Conservation (phyloP, 1,139 yeast genomes). For the Wickerhamomyces sp. region DNA sequence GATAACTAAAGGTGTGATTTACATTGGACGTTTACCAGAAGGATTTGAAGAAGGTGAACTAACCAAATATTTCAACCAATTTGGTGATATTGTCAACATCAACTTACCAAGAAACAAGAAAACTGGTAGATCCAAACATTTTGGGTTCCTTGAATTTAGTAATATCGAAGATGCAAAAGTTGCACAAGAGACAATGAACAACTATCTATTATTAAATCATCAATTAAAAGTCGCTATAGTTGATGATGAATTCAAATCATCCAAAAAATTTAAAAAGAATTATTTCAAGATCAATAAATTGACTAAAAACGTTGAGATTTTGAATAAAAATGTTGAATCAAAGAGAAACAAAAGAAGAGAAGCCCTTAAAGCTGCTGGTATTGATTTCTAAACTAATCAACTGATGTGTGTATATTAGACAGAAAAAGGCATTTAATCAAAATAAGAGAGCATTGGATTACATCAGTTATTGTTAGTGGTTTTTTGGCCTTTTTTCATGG, state of each 20-base stretch:
- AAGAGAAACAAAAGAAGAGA: constrained; percentile 28
- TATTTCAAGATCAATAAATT: constrained; percentile 41
- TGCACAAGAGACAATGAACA: constrained; percentile 95
- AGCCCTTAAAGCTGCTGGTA: constrained; percentile 20
- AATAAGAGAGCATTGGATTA: too few species aligned
- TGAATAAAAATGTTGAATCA: constrained; percentile 26
- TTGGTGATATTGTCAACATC: constrained; percentile 75
- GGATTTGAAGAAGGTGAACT: constrained; percentile 83
- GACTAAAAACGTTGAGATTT: constrained; percentile 34
- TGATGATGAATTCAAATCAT: constrained; percentile 51
- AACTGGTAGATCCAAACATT: constrained; percentile 90
- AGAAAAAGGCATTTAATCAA: too few species aligned
- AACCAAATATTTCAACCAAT: constrained; percentile 76
- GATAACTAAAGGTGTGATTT: constrained; percentile 58
- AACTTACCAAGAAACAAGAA: constrained; percentile 85
- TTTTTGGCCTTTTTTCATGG: too few species aligned
- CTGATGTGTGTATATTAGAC: neutral
- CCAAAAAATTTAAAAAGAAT: constrained; percentile 52
- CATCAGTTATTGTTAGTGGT: too few species aligned
- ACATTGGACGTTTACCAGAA: constrained; percentile 88
- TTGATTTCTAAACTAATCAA: constrained; percentile 10
- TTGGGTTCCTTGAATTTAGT: constrained; percentile 83
- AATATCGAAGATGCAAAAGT: constrained; percentile 72
- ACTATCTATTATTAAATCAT: constrained; percentile 85
- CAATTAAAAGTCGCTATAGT: constrained; percentile 61